Percentiles rank a stretch among this genome's conserved stretches.
Evolutionary conservation across 306 rosid genomes (phyloP).

Genomic region (Begonia loranthoides): DNA sequence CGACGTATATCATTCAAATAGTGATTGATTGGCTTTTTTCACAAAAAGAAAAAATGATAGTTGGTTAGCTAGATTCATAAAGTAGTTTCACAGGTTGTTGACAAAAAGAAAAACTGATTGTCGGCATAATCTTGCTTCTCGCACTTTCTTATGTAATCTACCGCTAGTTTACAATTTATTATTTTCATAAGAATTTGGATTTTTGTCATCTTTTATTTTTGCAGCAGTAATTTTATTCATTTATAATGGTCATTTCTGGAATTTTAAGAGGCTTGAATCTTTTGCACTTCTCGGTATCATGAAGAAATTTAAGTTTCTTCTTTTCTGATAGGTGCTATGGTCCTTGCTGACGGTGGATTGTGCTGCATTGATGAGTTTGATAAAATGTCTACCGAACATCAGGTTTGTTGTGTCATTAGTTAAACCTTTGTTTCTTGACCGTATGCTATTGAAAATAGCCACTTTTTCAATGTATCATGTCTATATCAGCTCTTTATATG

Average conservation of each 20-base stretch:
- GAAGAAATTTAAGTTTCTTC: not conserved
- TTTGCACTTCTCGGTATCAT: not conserved
- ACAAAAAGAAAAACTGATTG: no score
- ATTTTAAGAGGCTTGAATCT: slow-evolving; percentile 3
- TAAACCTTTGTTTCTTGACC: slow-evolving; percentile 13
- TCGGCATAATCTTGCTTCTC: not conserved
- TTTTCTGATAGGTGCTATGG: slow-evolving; percentile 72
- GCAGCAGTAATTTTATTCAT: not conserved
- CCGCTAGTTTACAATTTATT: no score
- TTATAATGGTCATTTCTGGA: not conserved
- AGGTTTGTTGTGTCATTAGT: slow-evolving; percentile 44
- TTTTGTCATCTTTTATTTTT: not conserved
- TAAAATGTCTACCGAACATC: slow-evolving; percentile 92
- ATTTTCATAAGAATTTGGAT: no score
- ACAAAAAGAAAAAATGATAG: not conserved
- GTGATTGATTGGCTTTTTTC: not conserved
- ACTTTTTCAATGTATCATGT: no score
- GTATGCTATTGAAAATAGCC: not conserved
- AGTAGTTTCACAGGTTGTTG: not conserved
- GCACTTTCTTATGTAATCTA: not conserved
- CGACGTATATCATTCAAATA: not conserved
- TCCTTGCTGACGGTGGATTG: slow-evolving; percentile 88
- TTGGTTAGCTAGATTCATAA: not conserved
- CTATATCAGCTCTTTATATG: no score
- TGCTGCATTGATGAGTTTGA: slow-evolving; percentile 94